Evolutionary conservation across 352 stramenopile genomes (phyloP), one percentile per base, ranked within the genome.

Genomic region (Phytophthora aleatoria): DNA sequence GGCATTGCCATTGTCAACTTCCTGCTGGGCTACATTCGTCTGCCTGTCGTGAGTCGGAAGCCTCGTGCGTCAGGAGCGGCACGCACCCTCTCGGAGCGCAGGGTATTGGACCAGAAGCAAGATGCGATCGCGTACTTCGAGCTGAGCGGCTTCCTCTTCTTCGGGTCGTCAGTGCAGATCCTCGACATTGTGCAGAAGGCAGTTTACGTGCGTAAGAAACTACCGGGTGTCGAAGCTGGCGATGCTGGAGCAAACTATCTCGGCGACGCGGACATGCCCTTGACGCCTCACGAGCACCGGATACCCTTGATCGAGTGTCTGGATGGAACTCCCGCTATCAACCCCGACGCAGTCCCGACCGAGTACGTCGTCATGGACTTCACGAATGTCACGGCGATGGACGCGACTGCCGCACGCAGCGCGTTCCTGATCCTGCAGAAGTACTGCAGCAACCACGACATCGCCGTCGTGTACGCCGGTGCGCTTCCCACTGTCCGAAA

Each of bases 291-390:
- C 15, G 66, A 73, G 5, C 50, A 74, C 6, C 53, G 69, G 0
- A 61, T 77, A 13, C 72, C 85, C 13, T 67, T 74, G 24, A 67
- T 95, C n/a, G 73, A 87, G 55, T 91, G 79, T 39, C 61, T 93
- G 0, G 80, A 92, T 50, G 86, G 83, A 39, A 90, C 68, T 4
- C 67, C 75, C 2, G 71, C 67, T 2, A 54, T 26, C 5, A 69
- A 75, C 42, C 43, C 61, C 0, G 57, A 83, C 7, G 76, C 73
- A 0, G 45, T 85, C 1, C 77, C 78, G 8, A 92, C 83, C 2
- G 67, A 90, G 63, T 90, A 80, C 60, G 68, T 96, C 16, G 85
- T 96, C 20, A 86, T 96, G 71, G 84, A 96, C 51, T 96, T 96
- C 57, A 83, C 71, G 7, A 74, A 73, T 16, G 89, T 96, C 27